Conservation (phyloP, 306 rosid species). For the Quercus aquifolioides region DNA sequence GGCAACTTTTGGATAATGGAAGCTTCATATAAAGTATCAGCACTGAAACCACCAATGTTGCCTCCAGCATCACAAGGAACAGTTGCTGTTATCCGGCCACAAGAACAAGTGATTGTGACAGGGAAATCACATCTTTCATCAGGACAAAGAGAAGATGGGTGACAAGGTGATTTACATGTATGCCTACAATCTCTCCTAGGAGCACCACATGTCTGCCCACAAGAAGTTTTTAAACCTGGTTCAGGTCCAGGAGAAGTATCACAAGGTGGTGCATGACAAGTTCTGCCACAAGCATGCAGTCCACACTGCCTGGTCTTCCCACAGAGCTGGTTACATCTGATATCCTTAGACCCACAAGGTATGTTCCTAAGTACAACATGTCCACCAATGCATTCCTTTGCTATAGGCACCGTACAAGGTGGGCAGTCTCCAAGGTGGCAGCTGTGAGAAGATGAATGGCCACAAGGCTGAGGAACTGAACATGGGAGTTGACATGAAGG, state of each 20-base stretch:
- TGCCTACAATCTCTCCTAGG: conserved; percentile 92
- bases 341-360: conserved; percentile 93
- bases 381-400: conserved; percentile 94
- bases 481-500: conserved; percentile 92
- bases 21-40: conserved; percentile 63
- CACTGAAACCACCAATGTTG: conserved; percentile 42
- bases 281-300: conserved; percentile 82
- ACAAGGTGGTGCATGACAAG: conserved; percentile 78
- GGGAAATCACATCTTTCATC: conserved; percentile 63
- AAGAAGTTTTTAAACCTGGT: conserved; percentile 50
- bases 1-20: conserved; percentile 76
- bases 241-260: conserved; percentile 40
- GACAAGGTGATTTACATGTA: conserved; percentile 77
- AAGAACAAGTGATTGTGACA: conserved; percentile 73
- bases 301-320: conserved; percentile 94
- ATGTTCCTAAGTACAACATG: conserved; percentile 90
- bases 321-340: conserved; percentile 85
- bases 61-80: conserved; percentile 92
- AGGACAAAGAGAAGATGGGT: conserved; percentile 74
- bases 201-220: conserved; percentile 93
- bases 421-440: conserved; percentile 98
- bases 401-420: conserved; percentile 85
- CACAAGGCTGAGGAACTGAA: conserved; percentile 81
- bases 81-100: conserved; percentile 66
- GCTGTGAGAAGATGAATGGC: conserved; percentile 83